These are phyloP conservation scores for Saitoella complicata DNA, from an alignment of 805 yeast species.

Conservation along the genomic window DNA sequence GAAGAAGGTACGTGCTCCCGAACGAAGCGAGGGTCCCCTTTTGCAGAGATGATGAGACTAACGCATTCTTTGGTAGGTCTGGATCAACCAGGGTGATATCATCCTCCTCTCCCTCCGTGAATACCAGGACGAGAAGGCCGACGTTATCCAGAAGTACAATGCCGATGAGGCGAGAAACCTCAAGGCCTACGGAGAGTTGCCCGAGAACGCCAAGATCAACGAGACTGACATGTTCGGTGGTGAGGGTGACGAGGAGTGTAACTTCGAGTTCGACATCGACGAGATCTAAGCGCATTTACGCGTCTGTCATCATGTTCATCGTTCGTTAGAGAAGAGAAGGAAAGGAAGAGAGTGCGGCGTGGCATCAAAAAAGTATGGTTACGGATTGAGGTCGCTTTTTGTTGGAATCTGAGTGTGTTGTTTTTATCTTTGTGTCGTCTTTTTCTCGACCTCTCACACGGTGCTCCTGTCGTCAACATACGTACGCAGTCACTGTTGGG, in stretches of 20 bases:
- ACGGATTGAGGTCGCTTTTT: not conserved
- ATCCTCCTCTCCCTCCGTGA: constrained; percentile 91
- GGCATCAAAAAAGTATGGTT: not conserved
- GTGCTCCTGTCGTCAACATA: no score
- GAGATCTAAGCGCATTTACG: constrained; percentile 43
- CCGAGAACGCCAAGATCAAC: constrained; percentile 91
- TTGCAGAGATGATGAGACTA: not conserved
- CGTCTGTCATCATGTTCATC: not conserved
- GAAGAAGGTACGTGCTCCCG: constrained; percentile 54
- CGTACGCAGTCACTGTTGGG: no score
- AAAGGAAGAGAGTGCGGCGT: not conserved
- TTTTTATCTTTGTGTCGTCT: no score
- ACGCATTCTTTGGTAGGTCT: constrained; percentile 19
- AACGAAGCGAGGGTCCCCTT: not conserved
- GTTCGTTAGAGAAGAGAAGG: not conserved
- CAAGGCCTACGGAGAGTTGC: constrained; percentile 90
- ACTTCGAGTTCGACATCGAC: constrained; percentile 96
- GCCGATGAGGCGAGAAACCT: constrained; percentile 96
- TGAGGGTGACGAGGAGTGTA: constrained; percentile 93
- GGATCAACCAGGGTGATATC: constrained; percentile 99
- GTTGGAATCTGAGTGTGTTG: not conserved
- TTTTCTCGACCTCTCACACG: no score
- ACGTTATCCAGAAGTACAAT: constrained; percentile 89
- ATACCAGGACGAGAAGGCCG: constrained; percentile 96
- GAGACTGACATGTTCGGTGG: constrained; percentile 95